These are phyloP conservation scores for Wakefieldia striispora DNA, from an alignment of 768 basidiomycete genomes.

Conservation along the genomic window DNA sequence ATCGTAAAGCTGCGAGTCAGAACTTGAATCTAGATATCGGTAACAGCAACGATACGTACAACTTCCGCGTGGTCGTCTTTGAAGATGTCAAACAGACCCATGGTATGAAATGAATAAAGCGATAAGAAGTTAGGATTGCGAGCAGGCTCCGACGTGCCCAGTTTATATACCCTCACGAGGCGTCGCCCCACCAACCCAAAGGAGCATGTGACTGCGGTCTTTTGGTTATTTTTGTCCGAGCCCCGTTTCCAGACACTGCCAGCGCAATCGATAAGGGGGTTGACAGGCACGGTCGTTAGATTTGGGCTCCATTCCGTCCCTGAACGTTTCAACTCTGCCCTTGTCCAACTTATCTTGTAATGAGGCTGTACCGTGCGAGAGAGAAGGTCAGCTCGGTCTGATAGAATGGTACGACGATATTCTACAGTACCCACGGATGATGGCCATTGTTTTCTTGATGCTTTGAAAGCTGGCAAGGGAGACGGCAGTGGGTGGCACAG, in stretches of 20 bases:
- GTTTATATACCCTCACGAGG: conserved; percentile 21
- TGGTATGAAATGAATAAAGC: conserved; percentile 1
- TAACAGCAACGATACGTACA: conserved; percentile 1
- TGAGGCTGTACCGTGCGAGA: not conserved
- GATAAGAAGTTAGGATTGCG: not conserved
- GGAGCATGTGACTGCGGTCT: conserved; percentile 4
- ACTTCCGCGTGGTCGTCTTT: not conserved
- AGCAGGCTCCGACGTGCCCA: not conserved
- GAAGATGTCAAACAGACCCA: conserved; percentile 12
- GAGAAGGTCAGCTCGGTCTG: not conserved
- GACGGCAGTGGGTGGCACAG: conserved; percentile 2
- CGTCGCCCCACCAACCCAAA: conserved; percentile 16
- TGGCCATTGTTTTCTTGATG: no score
- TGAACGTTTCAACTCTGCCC: not conserved
- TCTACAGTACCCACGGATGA: not conserved
- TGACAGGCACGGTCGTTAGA: conserved; percentile 16
- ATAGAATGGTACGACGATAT: not conserved
- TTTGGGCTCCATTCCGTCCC: conserved; percentile 1
- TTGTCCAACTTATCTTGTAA: not conserved
- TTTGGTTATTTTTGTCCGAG: conserved; percentile 12
- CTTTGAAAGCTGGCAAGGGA: not conserved
- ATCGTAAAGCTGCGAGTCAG: not conserved
- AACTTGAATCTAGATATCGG: not conserved
- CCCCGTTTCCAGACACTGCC: conserved; percentile 12
- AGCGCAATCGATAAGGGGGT: conserved; percentile 15